Conservation (phyloP, 306 rosid species). For the Pterocarpus macrocarpus region DNA sequence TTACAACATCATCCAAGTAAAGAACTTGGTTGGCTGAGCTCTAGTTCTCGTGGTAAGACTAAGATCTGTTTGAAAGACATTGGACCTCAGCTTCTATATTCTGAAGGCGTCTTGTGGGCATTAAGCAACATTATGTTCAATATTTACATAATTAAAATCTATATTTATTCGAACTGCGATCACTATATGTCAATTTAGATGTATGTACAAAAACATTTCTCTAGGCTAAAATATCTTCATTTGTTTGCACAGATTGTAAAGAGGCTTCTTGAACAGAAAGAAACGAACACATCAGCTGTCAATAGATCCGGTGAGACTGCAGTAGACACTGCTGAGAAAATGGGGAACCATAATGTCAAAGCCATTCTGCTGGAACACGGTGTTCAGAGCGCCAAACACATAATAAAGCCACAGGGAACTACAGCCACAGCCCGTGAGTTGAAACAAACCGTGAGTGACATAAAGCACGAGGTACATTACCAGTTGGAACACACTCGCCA, state of each 20-base stretch:
- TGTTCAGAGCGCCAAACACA: conserved; percentile 71
- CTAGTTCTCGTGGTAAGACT: no score
- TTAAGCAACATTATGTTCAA: no score
- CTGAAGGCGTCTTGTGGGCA: no score
- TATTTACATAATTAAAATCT: no score
- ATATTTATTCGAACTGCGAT: no score
- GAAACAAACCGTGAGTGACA: conserved; percentile 95
- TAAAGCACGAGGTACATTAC: conserved; percentile 90
- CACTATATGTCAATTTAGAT: no score
- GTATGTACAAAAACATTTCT: no score
- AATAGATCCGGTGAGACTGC: conserved; percentile 86
- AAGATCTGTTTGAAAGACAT: no score
- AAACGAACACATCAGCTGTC: conserved; percentile 58
- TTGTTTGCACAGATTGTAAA: conserved; percentile 77
- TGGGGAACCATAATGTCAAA: conserved; percentile 56
- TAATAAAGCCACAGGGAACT: conserved; percentile 66
- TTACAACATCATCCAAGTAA: no score
- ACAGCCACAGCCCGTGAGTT: conserved; percentile 74
- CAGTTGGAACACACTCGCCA: conserved; percentile 97
- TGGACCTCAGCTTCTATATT: no score
- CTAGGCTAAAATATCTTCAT: conserved; percentile 1
- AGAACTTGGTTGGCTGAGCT: no score
- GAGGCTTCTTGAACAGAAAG: conserved; percentile 64
- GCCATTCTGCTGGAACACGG: conserved; percentile 70
- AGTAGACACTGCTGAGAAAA: conserved; percentile 92